Evolutionary conservation across 257 asterid species (phyloP), one percentile per base, ranked within the genome.

Genomic region (Solanum rostratum): DNA sequence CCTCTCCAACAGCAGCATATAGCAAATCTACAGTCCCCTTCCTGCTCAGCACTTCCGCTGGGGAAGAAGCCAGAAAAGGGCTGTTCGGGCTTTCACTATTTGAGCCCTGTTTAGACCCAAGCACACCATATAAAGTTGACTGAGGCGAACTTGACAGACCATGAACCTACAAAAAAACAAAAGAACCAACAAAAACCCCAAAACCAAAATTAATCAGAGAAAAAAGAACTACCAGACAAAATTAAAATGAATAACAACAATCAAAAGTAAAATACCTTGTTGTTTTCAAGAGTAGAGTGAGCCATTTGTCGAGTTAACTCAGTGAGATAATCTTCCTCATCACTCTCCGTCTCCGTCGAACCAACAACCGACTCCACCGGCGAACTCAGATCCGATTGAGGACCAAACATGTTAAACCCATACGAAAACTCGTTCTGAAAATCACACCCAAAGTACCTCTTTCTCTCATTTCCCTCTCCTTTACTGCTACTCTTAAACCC

Each of bases 81-180:
- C 88, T 30, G 69, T 84, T 83, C 7, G 93, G 91, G 49, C 90
- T 91, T 79, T 87, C 90, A 27, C 88, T 90, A 65, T 84, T 85
- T 16, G 93, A 89, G 46, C 87, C 88, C 66, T 85, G 91, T 52
- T 89, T 89, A 88, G 86, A 82, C 41, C 83, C 89, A 49, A 74
- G 22, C n/a, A 74, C 41, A 2, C 81, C 81, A 49, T 89, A 91
- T 4, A 94, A 92, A 7, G 99, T 91, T 4, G 98, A 95, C 79
- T 93, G 95, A 3, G 98, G 99, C 13, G 99, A 95, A 29, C 93
- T 90, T 5, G 95, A 91, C 5, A 91, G 84, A 81, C 85, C 81
- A 87, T 80, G 63, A 0, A 84, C 92, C 98, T 91, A 62, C 1
- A 29, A 8, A 53, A 20, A 5, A 7, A 62, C 15, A 76, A 27